Base-by-base conservation (phyloP, 805 yeast genomes). In the Zygosaccharomyces bailii region DNA sequence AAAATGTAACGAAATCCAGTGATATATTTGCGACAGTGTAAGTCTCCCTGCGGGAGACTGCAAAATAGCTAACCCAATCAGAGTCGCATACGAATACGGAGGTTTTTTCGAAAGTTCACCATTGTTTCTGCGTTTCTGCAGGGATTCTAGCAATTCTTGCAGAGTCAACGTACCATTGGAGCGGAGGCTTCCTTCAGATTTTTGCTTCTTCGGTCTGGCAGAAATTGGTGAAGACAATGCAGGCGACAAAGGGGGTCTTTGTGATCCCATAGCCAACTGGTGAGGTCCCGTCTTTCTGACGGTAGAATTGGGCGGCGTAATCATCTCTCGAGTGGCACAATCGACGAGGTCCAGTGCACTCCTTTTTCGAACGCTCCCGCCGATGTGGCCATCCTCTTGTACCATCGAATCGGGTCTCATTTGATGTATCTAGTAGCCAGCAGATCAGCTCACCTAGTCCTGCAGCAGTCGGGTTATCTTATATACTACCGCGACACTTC, bases 11-110 rank as follows among this genome's bases (percentile, higher is more conserved):
- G 93, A 80, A 34, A 91, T 93, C 99, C 99, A 91, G 55, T 72
- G 75, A 69, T 91, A 91, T 33, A 91, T 93, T 58, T 88, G 96
- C 0, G 93, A 76, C 42, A 85, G 67, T 2, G 95, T 85, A 32
- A 89, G 72, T 50, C 82, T 82, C 37, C 84, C 74, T 11, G 71
- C 75, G 1, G 82, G 81, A n/a, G 95, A 80, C 49, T 93, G 78
- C 52, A 91, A 69, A 39, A 91, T 86, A 1, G 98, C 91, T 84
- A 91, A 82, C 1, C 96, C 96, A 51, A 91, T 91, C 48, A 91
- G 73, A 42, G 89, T 83, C 3, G 99, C 99, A 61, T 91, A 91
- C 4, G 96, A 87, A 63, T 82, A 90, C 0, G 96, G 96, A 1
- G 99, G 99, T 64, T 93, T 91, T 9, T 61, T 51, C 17, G 45